Conservation (phyloP, 2,329 filamentous ascomycete species). For the Epichloe coenophiala region DNA sequence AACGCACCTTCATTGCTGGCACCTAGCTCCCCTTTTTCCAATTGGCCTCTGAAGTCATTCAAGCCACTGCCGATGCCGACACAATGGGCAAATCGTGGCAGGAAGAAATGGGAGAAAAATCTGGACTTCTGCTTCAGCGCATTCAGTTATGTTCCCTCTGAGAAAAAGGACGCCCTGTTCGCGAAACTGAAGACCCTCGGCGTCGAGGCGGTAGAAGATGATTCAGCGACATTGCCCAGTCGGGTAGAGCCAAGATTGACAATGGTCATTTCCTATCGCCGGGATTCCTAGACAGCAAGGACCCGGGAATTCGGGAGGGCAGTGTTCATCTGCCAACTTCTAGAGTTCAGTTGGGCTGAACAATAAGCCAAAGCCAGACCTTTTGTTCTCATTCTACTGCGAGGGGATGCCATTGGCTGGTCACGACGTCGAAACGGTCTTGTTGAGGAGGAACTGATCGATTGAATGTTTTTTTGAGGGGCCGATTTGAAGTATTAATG, state of each 20-base stretch:
- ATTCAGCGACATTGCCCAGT: not conserved
- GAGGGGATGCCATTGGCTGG: no score
- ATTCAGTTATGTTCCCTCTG: constrained; percentile 10
- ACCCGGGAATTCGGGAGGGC: not conserved
- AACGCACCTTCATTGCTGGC: no score
- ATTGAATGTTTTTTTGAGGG: no score
- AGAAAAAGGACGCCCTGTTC: constrained; percentile 7
- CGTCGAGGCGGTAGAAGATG: not conserved
- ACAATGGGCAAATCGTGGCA: constrained; percentile 14
- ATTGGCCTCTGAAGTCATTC: constrained; percentile 16
- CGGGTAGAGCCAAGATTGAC: constrained; percentile 1
- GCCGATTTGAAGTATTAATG: no score
- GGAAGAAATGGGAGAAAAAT: constrained; percentile 16
- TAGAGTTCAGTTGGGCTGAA: not conserved
- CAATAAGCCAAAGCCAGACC: no score
- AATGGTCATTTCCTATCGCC: constrained; percentile 1
- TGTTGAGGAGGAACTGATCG: no score
- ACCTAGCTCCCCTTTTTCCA: no score
- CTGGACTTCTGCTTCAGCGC: constrained; percentile 21
- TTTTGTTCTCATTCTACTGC: no score
- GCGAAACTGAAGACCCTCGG: constrained; percentile 7
- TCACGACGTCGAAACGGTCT: no score
- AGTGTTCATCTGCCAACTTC: constrained; percentile 2
- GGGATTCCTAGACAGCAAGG: not conserved
- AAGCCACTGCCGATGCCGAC: constrained; percentile 20